These are phyloP conservation scores for Coemansia sp. DNA, from an alignment of 192 early-diverging fungal genomes.

Conservation along the genomic window DNA sequence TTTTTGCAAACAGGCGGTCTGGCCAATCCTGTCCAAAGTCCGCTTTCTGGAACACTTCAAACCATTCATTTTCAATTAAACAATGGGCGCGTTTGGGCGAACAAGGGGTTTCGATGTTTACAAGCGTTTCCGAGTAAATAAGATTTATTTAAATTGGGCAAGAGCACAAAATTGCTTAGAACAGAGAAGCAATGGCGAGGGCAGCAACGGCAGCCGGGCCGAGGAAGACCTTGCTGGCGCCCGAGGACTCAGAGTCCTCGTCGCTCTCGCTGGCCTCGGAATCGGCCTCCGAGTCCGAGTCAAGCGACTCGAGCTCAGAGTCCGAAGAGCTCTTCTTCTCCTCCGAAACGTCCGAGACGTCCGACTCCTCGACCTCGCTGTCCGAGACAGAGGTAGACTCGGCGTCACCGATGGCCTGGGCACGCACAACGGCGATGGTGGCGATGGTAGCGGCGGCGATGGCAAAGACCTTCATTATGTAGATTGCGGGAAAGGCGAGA, in stretches of 20 bases:
- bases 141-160: constrained; percentile 4
- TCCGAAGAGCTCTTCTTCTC: constrained; percentile 8
- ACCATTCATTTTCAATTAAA: no score
- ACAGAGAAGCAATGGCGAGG: constrained; percentile 41
- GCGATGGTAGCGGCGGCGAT: constrained; percentile 30
- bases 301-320: background rate
- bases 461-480: constrained; percentile 46
- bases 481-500: constrained; percentile 1
- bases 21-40: no score
- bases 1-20: no score
- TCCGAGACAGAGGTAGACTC: constrained; percentile 2
- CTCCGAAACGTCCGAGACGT: background rate
- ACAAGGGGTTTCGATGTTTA: no score
- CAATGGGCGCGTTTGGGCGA: no score
- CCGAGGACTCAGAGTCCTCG: constrained; percentile 8
- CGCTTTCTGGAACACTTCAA: no score
- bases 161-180: constrained; percentile 19
- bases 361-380: constrained; percentile 4
- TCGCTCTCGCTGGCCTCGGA: background rate
- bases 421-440: constrained; percentile 27
- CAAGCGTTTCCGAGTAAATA: constrained; percentile 2
- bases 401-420: constrained; percentile 16
- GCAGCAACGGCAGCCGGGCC: constrained; percentile 29
- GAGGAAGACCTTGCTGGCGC: constrained; percentile 36
- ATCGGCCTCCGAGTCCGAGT: background rate